Evolutionary conservation across 805 yeast species (phyloP).

Genomic region (Candida anglica): DNA sequence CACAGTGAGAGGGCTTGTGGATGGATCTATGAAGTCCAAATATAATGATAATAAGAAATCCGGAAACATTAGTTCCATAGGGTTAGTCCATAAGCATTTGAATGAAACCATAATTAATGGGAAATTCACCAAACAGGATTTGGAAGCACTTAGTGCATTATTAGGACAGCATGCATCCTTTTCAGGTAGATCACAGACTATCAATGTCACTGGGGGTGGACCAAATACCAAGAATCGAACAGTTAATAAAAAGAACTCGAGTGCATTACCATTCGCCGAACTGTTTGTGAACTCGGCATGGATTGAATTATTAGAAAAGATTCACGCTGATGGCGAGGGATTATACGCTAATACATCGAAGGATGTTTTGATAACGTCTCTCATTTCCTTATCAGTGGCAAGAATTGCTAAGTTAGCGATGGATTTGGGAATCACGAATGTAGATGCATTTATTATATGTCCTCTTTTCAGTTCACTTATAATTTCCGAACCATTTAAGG

Average conservation of each 20-base stretch:
- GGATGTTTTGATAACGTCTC: slow-evolving; percentile 48
- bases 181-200: slow-evolving; percentile 12
- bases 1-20: slow-evolving; percentile 48
- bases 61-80: slow-evolving; percentile 43
- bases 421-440: slow-evolving; percentile 41
- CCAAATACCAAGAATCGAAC: slow-evolving; percentile 11
- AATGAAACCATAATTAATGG: slow-evolving; percentile 43
- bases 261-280: slow-evolving; percentile 43
- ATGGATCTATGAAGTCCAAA: slow-evolving; percentile 49
- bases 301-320: slow-evolving; percentile 55
- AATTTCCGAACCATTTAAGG: slow-evolving; percentile 43
- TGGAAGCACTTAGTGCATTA: slow-evolving; percentile 41
- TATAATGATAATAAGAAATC: slow-evolving; percentile 47
- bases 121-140: slow-evolving; percentile 43
- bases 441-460: slow-evolving; percentile 38
- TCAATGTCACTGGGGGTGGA: slow-evolving; percentile 10
- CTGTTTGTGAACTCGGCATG: slow-evolving; percentile 51
- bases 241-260: slow-evolving; percentile 19
- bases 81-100: slow-evolving; percentile 49
- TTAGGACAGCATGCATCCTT: slow-evolving; percentile 38
- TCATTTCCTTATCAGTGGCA: slow-evolving; percentile 44
- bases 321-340: slow-evolving; percentile 57
- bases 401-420: slow-evolving; percentile 40
- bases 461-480: slow-evolving; percentile 58
- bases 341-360: slow-evolving; percentile 42